A percentile compares a stretch with the other conserved stretches of the same genome.
Conservation (phyloP, 257 asterid species). For the Capsicum rhomboideum region DNA sequence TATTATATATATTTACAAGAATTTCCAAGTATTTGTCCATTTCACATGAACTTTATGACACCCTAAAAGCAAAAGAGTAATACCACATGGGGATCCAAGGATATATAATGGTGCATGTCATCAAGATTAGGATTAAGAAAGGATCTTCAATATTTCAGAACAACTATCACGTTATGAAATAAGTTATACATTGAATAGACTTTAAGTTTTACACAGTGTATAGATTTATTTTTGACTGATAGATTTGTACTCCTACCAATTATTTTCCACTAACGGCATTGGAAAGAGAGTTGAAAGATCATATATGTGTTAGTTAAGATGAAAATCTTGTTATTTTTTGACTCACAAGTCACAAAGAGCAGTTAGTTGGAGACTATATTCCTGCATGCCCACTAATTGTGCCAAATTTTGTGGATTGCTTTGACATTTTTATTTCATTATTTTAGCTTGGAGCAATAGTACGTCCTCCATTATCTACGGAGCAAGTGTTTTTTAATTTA, state of each 20-base stretch:
- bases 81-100: too few relatives aligned
- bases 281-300: not conserved
- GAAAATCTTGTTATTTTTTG: not conserved
- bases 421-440: not conserved
- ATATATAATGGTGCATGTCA: too few relatives aligned
- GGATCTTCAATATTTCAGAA: too few relatives aligned
- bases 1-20: too few relatives aligned
- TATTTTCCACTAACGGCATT: not conserved
- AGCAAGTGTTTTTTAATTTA: not conserved
- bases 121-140: too few relatives aligned
- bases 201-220: too few relatives aligned
- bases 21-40: too few relatives aligned
- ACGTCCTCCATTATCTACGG: not conserved
- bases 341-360: not conserved
- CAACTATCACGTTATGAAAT: too few relatives aligned
- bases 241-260: not conserved
- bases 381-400: not conserved
- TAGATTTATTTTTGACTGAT: not conserved
- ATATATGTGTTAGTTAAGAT: not conserved
- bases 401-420: not conserved
- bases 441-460: not conserved
- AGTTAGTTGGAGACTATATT: not conserved
- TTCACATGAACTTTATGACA: too few relatives aligned
- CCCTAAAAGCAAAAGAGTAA: too few relatives aligned
- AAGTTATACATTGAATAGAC: too few relatives aligned